Evolutionary conservation across 176 grass and related monocot genomes (phyloP), one percentile per base, ranked within the genome.

Genomic region (Chrysopogon serrulatus): DNA sequence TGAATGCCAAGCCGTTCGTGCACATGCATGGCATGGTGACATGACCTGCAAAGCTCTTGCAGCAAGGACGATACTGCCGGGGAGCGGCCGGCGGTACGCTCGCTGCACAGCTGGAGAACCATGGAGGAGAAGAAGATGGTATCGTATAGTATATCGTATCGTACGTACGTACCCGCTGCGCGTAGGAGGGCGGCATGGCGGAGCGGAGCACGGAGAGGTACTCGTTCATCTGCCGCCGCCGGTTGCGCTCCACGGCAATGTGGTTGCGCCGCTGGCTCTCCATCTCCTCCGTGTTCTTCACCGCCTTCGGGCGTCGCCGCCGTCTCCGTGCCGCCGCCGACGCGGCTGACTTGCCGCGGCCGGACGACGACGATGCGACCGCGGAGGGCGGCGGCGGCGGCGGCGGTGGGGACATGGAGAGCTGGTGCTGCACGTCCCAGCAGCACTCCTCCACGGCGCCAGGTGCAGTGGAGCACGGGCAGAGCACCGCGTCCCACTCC

Each of bases 221-320:
- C 47, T 99, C 97, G 87, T 99, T 99, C 97, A 99, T 99, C 77
- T 94, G 93, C 59, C 79, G 79, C 54, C 97, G 91, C 78, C 97
- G 93, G 89, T 99, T 99, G 78, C 97, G 97, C 87, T 99, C 96
- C 45, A 96, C 93, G 28, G 93, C 93, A 83, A 99, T 99, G 91
- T 99, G 96, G 73, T 90, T 90, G 45, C 79, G 84, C 47, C 88
- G 73, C 84, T 90, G 88, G 73, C 37, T 83, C 84, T 90, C 88
- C 74, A 65, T 59, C 84, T 90, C 84, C 79, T 90, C 88, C 79
- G 28, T 73, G 88, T 90, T 83, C 88, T 74, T 90, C 74, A 60
- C 74, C 57, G 39, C 31, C 84, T 90, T 90, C 1, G 79, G 79
- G 0, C 79, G 79, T 31, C 84, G 54, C 12, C 73, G 68, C 30